These are phyloP conservation scores for Margaritispora aquatica DNA, from an alignment of 495 filamentous ascomycete genomes.

Conservation along the genomic window DNA sequence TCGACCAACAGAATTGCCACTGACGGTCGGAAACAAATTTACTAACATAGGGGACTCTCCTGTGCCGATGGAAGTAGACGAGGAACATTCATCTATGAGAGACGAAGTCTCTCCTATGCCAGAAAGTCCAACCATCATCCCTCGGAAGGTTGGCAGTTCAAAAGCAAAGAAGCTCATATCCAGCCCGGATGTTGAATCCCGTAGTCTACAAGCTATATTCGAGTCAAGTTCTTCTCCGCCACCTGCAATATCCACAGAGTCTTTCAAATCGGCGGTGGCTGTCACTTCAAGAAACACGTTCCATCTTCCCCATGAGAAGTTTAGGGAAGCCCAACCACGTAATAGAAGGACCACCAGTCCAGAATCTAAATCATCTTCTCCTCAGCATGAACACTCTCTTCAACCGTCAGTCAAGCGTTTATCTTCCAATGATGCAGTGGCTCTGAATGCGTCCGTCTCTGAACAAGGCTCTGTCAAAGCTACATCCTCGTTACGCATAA, in stretches of 20 bases:
- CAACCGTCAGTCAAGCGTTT: no score
- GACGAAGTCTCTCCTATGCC: neutral
- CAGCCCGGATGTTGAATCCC: neutral
- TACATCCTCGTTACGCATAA: conserved; percentile 18
- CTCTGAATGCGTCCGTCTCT: neutral
- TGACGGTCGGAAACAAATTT: neutral
- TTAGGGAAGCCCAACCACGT: neutral
- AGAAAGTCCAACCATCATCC: neutral
- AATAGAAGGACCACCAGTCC: no score
- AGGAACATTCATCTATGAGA: neutral
- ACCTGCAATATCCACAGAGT: neutral
- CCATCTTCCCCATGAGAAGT: neutral
- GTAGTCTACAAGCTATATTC: neutral
- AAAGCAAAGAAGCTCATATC: neutral
- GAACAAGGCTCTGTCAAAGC: neutral
- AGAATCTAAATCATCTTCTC: neutral
- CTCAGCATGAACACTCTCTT: no score
- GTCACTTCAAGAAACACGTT: neutral
- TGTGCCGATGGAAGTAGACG: neutral
- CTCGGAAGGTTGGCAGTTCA: no score
- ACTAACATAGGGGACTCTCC: neutral
- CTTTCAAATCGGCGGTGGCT: neutral
- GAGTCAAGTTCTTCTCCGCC: neutral
- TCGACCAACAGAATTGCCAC: neutral
- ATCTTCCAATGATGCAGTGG: neutral